Evolutionary conservation across 2,329 filamentous ascomycete genomes (phyloP).

Genomic region (Colletotrichum somersetense): DNA sequence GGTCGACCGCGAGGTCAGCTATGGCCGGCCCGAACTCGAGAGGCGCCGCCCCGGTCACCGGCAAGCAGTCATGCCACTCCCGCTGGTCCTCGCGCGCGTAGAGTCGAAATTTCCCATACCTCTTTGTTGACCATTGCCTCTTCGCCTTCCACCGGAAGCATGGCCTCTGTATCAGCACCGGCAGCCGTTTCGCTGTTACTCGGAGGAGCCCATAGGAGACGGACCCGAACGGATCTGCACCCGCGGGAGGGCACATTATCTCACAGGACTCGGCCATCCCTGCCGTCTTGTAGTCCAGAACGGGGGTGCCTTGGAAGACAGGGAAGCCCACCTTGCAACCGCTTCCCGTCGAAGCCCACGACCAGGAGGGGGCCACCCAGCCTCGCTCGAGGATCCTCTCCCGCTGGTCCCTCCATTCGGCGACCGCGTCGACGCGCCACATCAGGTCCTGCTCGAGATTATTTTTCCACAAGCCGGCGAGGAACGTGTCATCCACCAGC

Average conservation of each 20-base stretch:
- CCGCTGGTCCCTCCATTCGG: background rate
- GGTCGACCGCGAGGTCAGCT: conserved; percentile 17
- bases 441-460: conserved; percentile 22
- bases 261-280: background rate
- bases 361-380: conserved; percentile 28
- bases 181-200: background rate
- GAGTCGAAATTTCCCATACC: conserved; percentile 7
- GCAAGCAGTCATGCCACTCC: conserved; percentile 9
- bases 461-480: background rate
- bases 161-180: conserved; percentile 17
- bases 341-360: conserved; percentile 23
- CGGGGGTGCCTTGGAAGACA: background rate
- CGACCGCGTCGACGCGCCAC: conserved; percentile 18
- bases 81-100: conserved; percentile 1
- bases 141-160: conserved; percentile 5
- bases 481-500: background rate
- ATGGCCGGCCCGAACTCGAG: background rate
- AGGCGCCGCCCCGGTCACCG: background rate
- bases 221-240: conserved; percentile 1
- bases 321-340: conserved; percentile 22
- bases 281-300: background rate
- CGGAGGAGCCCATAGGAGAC: background rate
- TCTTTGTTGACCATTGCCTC: background rate
- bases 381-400: background rate
- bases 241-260: background rate